These are phyloP conservation scores for Scenedesmus sp. DNA, from an alignment of 163 green algal species.

Conservation along the genomic window DNA sequence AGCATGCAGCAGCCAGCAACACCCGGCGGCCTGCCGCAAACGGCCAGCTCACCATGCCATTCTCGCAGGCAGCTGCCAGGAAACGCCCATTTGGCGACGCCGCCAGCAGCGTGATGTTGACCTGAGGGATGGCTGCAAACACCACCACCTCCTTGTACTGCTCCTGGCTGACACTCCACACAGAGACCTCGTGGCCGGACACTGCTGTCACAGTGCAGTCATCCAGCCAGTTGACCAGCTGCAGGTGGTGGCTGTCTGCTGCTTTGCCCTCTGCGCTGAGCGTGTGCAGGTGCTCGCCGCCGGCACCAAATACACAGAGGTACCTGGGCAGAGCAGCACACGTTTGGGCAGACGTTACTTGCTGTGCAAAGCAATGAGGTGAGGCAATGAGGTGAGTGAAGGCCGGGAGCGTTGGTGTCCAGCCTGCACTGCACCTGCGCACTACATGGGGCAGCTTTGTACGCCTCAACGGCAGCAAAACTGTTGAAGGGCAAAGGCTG, in stretches of 20 bases:
- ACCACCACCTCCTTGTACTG: constrained; percentile 34
- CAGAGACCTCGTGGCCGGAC: constrained; percentile 43
- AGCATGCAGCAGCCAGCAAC: not conserved
- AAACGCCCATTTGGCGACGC: constrained; percentile 54
- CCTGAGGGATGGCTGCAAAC: constrained; percentile 53
- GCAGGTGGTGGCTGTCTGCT: constrained; percentile 15
- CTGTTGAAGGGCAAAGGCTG: no score
- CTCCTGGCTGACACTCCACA: constrained; percentile 54
- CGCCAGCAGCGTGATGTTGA: constrained; percentile 39
- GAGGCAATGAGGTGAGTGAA: not conserved
- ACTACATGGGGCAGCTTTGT: no score
- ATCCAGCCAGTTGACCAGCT: constrained; percentile 51
- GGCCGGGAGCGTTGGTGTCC: not conserved
- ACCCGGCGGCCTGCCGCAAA: not conserved
- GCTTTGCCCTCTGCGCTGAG: constrained; percentile 50
- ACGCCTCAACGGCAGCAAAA: no score
- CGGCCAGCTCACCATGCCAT: constrained; percentile 51
- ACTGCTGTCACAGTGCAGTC: constrained; percentile 6
- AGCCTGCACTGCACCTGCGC: not conserved
- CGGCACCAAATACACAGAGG: constrained; percentile 66
- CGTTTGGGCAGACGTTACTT: not conserved
- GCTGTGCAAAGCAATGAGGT: no score
- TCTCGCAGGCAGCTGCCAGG: constrained; percentile 60
- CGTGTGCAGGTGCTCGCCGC: constrained; percentile 66
- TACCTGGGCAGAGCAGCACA: constrained; percentile 41